These are phyloP conservation scores for Globisporangium takayamanum DNA, from an alignment of 352 stramenopile species.

Conservation along the genomic window DNA sequence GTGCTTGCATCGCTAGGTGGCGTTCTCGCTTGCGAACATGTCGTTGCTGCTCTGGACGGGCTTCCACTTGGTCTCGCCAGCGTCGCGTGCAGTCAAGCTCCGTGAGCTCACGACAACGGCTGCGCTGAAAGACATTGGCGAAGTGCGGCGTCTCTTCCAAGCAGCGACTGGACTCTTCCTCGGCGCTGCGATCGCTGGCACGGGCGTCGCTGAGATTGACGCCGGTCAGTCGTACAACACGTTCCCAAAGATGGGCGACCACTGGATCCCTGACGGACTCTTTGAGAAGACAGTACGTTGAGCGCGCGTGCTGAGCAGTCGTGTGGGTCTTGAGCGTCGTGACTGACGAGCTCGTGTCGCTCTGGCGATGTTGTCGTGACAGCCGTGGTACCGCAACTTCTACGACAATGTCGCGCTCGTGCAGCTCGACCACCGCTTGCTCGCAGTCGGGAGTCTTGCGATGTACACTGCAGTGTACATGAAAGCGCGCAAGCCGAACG, in stretches of 20 bases:
- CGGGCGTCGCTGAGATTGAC: constrained; percentile 92
- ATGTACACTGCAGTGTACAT: constrained; percentile 44
- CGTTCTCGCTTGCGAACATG: constrained; percentile 59
- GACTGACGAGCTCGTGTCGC: background rate
- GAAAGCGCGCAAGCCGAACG: constrained; percentile 45
- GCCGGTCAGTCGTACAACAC: constrained; percentile 96
- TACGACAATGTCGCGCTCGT: constrained; percentile 96
- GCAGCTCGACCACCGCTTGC: constrained; percentile 93
- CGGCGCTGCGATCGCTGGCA: constrained; percentile 32
- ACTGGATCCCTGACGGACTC: constrained; percentile 82
- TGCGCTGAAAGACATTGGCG: constrained; percentile 44
- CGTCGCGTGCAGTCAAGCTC: constrained; percentile 41
- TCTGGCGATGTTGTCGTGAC: background rate
- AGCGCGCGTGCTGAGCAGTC: background rate
- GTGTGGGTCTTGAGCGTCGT: background rate
- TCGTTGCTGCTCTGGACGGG: constrained; percentile 58
- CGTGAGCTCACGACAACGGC: constrained; percentile 39
- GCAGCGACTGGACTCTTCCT: constrained; percentile 32
- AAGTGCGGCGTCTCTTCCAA: constrained; percentile 47
- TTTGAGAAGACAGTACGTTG: constrained; percentile 44
- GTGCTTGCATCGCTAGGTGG: constrained; percentile 19
- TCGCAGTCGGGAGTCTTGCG: constrained; percentile 84
- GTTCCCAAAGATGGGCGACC: constrained; percentile 91
- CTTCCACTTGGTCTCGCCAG: constrained; percentile 45
- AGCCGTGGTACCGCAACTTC: constrained; percentile 88